Evolutionary conservation across 371 early-diverging fungal genomes (phyloP), one percentile per base, ranked within the genome.

Genomic region (Catenaria anguillulae): DNA sequence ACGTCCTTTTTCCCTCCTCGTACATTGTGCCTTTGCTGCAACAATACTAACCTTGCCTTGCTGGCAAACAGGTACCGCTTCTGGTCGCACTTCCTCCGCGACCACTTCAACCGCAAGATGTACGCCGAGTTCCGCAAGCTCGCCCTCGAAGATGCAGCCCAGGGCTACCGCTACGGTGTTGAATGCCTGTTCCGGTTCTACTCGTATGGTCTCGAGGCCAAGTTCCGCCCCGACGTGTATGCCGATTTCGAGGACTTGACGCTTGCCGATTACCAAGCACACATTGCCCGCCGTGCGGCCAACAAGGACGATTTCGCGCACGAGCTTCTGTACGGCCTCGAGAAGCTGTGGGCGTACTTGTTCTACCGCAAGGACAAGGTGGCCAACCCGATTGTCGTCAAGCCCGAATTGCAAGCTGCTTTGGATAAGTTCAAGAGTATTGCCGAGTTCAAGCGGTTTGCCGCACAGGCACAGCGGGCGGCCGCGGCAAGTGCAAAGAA

Each of bases 11-110:
- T n/a, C n/a, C n/a, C n/a, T n/a, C n/a, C n/a, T n/a, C n/a, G n/a
- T n/a, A n/a, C n/a, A n/a, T n/a, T n/a, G n/a, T n/a, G n/a, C n/a
- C n/a, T n/a, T n/a, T n/a, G n/a, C n/a, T n/a, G n/a, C n/a, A n/a
- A n/a, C n/a, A n/a, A n/a, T n/a, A n/a, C n/a, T n/a, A n/a, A n/a
- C n/a, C n/a, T n/a, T n/a, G n/a, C n/a, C n/a, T n/a, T n/a, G n/a
- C n/a, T 84, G n/a, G n/a, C n/a, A n/a, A n/a, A n/a, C n/a, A n/a
- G n/a, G n/a, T n/a, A n/a, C n/a, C 85, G 94, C 26, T 96, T 96
- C 87, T 96, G 96, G 96, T 89, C 88, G 60, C 93, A 96, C 75
- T 96, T 93, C 70, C 77, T 96, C 71, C 90, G 94, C 70, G 93
- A 93, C 71, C 87, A 89, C 67, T 93, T 85, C 69, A 93, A 93